Conservation (phyloP, 2,329 filamentous ascomycete species). For the Hymenoscyphus repandus region DNA sequence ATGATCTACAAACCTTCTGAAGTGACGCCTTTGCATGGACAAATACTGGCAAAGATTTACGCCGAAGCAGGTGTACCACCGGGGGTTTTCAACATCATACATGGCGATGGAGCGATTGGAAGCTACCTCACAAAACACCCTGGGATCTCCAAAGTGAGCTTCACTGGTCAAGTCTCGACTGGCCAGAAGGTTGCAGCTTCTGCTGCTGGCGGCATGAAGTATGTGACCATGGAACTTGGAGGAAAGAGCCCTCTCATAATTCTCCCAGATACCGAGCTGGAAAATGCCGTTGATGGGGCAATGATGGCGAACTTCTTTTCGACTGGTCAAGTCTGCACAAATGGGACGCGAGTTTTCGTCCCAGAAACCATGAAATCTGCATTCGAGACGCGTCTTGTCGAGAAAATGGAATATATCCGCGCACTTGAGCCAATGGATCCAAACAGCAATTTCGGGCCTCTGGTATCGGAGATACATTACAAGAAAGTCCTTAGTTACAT, state of each 20-base stretch:
- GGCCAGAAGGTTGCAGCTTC: conserved; percentile 75
- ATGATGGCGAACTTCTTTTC: conserved; percentile 96
- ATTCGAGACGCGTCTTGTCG: conserved; percentile 65
- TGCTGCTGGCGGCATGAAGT: conserved; percentile 77
- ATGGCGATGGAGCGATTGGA: conserved; percentile 74
- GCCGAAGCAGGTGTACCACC: conserved; percentile 72
- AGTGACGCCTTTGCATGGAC: conserved; percentile 77
- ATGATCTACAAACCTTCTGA: conserved; percentile 92
- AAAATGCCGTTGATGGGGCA: conserved; percentile 78
- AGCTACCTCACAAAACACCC: conserved; percentile 69
- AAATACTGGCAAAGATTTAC: conserved; percentile 70
- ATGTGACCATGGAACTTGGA: conserved; percentile 87
- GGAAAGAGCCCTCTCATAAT: conserved; percentile 80
- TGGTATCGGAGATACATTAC: conserved; percentile 69
- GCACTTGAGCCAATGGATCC: conserved; percentile 68
- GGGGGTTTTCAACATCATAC: conserved; percentile 83
- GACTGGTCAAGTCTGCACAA: conserved; percentile 87
- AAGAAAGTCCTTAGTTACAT: conserved; percentile 79
- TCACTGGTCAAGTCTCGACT: conserved; percentile 81
- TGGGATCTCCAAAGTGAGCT: conserved; percentile 76
- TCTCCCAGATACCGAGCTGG: conserved; percentile 72
- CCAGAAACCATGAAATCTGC: conserved; percentile 56
- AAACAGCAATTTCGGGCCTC: conserved; percentile 75
- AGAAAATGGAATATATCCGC: conserved; percentile 66
- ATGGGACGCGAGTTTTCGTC: conserved; percentile 84